A percentile compares a stretch with the other conserved stretches of the same genome.
Conservation (phyloP, 2,329 filamentous ascomycete genomes). For the Colletotrichum noveboracense region DNA sequence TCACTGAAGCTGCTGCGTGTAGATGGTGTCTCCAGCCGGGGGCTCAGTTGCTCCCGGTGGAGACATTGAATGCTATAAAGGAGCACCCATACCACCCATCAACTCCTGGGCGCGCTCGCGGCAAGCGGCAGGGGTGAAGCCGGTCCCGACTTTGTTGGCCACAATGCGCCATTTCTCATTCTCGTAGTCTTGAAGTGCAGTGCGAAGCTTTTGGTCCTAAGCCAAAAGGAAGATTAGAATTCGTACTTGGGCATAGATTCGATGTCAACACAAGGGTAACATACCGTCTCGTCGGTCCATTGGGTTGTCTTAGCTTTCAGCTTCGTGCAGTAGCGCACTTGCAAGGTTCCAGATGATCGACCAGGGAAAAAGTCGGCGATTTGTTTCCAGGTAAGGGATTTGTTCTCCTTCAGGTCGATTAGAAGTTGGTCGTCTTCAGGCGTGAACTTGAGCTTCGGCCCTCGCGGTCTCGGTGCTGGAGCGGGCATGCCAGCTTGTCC, state of each 20-base stretch:
- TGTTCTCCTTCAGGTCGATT: slow-evolving; percentile 91
- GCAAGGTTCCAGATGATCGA: slow-evolving; percentile 85
- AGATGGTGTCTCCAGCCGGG: slow-evolving; percentile 52
- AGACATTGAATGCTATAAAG: slow-evolving; percentile 61
- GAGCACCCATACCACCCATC: slow-evolving; percentile 38
- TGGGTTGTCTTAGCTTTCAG: slow-evolving; percentile 91
- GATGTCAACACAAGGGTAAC: slow-evolving; percentile 35
- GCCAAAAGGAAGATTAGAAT: slow-evolving; percentile 17
- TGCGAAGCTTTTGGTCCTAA: slow-evolving; percentile 78
- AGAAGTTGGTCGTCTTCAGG: slow-evolving; percentile 88
- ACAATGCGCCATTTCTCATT: slow-evolving; percentile 94
- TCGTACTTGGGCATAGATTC: not conserved
- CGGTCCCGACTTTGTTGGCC: slow-evolving; percentile 87
- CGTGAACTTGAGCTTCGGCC: slow-evolving; percentile 93
- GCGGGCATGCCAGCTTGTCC: slow-evolving; percentile 86
- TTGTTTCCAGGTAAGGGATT: slow-evolving; percentile 95
- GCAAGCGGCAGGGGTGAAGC: slow-evolving; percentile 87
- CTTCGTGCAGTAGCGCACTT: slow-evolving; percentile 95
- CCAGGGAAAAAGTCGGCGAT: slow-evolving; percentile 96
- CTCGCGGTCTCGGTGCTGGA: slow-evolving; percentile 80
- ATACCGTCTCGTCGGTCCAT: slow-evolving; percentile 93
- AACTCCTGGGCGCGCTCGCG: slow-evolving; percentile 79
- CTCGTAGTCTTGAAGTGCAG: slow-evolving; percentile 82
- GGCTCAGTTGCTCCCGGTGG: slow-evolving; percentile 52
- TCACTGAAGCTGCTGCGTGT: slow-evolving; percentile 44